These are phyloP conservation scores for Pleurotus djamor DNA, from an alignment of 768 basidiomycete genomes.

Conservation along the genomic window DNA sequence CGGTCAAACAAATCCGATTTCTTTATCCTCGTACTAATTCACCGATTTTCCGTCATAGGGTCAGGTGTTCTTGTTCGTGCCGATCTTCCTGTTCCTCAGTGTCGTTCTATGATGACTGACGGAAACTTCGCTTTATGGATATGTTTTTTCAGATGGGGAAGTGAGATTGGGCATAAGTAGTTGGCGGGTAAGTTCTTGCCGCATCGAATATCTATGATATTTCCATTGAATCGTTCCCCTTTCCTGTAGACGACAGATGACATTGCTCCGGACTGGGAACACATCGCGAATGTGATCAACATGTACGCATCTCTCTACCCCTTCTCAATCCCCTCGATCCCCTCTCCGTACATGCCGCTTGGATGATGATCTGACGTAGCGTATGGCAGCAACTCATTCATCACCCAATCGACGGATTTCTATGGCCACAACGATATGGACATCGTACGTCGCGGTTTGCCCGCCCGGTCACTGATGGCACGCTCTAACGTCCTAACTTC, in stretches of 20 bases:
- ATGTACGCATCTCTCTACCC: conserved; percentile 14
- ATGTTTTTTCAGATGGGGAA: conserved; percentile 62
- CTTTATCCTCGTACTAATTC: too few relatives aligned
- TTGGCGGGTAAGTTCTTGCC: conserved; percentile 49
- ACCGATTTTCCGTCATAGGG: neutral
- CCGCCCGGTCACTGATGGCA: neutral
- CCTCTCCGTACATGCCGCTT: too few relatives aligned
- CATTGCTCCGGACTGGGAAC: conserved; percentile 4
- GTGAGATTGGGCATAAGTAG: conserved; percentile 56
- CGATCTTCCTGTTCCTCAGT: neutral
- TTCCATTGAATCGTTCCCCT: too few relatives aligned
- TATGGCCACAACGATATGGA: conserved; percentile 71
- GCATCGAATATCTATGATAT: neutral
- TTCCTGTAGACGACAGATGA: neutral
- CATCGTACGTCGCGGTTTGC: conserved; percentile 37
- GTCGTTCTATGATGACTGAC: too few relatives aligned
- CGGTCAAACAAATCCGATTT: too few relatives aligned
- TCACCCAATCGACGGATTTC: conserved; percentile 61
- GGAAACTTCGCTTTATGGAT: too few relatives aligned
- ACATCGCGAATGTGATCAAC: conserved; percentile 2
- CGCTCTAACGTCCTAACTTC: neutral
- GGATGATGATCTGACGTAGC: too few relatives aligned
- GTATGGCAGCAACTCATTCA: conserved; percentile 56
- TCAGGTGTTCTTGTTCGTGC: conserved; percentile 2
- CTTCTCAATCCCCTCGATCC: too few relatives aligned